A percentile compares a stretch with the other conserved stretches of the same genome.
These are phyloP conservation scores for Mariannaea elegans DNA, from an alignment of 2,329 filamentous ascomycete genomes.

Conservation along the genomic window DNA sequence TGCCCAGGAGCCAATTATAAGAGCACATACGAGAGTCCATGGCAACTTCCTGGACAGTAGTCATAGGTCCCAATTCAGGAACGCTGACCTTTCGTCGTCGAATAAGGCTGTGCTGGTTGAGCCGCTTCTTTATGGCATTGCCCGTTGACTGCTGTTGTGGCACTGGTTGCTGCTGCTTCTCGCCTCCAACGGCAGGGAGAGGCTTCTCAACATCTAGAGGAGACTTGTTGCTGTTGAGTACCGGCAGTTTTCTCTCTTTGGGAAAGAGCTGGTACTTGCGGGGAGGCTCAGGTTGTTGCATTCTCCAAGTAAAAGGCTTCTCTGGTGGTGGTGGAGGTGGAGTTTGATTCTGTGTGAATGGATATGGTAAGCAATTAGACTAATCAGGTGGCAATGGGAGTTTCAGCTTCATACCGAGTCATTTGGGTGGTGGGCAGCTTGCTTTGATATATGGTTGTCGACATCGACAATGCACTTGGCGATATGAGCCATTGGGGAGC, in stretches of 20 bases:
- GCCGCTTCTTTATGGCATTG: conserved; percentile 58
- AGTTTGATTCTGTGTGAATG: conserved; percentile 28
- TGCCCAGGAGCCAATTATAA: not conserved
- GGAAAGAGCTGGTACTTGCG: conserved; percentile 71
- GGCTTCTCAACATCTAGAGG: conserved; percentile 61
- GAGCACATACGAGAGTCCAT: conserved; percentile 74
- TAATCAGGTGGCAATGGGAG: conserved; percentile 21
- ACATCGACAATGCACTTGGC: conserved; percentile 64
- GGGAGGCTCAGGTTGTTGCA: conserved; percentile 61
- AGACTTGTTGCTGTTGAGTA: conserved; percentile 55
- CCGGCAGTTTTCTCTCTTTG: conserved; percentile 57
- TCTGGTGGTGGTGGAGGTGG: conserved; percentile 47
- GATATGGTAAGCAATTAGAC: conserved; percentile 27
- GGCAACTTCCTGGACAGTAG: conserved; percentile 71
- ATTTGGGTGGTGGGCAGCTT: conserved; percentile 54
- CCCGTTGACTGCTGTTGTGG: conserved; percentile 36
- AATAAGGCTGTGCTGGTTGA: conserved; percentile 65
- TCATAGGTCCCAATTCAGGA: conserved; percentile 73
- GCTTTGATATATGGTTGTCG: conserved; percentile 62
- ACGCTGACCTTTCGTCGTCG: conserved; percentile 71
- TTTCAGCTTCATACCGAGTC: conserved; percentile 52
- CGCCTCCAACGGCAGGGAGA: conserved; percentile 53
- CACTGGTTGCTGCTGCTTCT: conserved; percentile 40
- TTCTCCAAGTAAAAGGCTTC: conserved; percentile 65
- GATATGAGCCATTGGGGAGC: conserved; percentile 67